Conservation (phyloP, 208 protist genomes). For the Dictyostelium gargantuum region DNA sequence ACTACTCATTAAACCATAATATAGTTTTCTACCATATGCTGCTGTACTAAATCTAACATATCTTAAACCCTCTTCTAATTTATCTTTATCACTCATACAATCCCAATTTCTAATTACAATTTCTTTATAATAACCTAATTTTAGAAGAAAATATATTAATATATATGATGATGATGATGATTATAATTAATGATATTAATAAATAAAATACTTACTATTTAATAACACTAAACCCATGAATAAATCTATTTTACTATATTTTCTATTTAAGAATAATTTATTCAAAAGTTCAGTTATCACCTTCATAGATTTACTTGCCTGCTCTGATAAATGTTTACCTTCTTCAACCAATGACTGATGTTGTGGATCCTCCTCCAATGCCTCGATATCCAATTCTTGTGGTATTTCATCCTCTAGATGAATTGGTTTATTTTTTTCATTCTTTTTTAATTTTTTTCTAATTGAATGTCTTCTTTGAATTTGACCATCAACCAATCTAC, state of each 20-base stretch:
- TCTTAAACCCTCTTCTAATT: constrained; percentile 19
- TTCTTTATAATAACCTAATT: constrained; percentile 57
- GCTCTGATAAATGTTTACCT: neutral
- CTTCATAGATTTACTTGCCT: constrained; percentile 31
- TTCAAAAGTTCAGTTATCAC: constrained; percentile 45
- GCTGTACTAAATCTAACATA: constrained; percentile 43
- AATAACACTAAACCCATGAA: constrained; percentile 52
- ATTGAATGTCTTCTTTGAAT: neutral
- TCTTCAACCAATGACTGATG: neutral
- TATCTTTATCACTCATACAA: constrained; percentile 1
- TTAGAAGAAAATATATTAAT: neutral
- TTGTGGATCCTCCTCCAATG: neutral
- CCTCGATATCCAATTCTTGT: neutral
- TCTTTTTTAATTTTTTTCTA: neutral
- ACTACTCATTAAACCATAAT: constrained; percentile 18
- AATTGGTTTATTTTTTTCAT: neutral
- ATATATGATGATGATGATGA: neutral
- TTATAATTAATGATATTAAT: neutral
- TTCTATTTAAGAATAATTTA: constrained; percentile 23
- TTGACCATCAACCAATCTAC: neutral
- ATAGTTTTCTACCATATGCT: constrained; percentile 49
- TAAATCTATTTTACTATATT: constrained; percentile 33
- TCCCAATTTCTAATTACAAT: constrained; percentile 34
- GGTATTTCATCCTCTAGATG: neutral
- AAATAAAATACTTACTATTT: neutral